Conservation (phyloP, 2,329 filamentous ascomycete species). For the Trichoderma afroharzianum region DNA sequence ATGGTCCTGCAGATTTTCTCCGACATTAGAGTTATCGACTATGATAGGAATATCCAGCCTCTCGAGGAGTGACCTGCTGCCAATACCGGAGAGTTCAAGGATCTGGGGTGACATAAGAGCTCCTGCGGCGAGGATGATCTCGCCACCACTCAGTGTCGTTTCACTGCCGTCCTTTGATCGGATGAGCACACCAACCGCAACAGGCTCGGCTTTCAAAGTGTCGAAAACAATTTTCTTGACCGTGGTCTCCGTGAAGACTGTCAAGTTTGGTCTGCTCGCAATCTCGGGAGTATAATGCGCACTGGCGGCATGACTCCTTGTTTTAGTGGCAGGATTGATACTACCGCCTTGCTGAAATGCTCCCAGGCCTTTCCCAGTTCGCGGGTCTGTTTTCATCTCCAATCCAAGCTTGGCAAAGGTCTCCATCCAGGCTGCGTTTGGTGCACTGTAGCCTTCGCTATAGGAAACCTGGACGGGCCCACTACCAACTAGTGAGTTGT, state of each 20-base stretch:
- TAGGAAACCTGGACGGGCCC: constrained; percentile 38
- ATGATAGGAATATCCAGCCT: constrained; percentile 31
- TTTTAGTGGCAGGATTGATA: constrained; percentile 31
- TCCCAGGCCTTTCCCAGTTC: constrained; percentile 29
- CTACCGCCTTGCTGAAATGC: constrained; percentile 32
- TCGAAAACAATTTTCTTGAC: constrained; percentile 33
- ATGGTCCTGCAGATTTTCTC: constrained; percentile 43
- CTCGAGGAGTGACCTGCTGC: constrained; percentile 29
- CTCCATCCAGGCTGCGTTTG: constrained; percentile 36
- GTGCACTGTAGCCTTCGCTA: constrained; percentile 31
- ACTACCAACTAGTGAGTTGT: constrained; percentile 30
- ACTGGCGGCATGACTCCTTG: constrained; percentile 31
- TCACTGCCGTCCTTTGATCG: constrained; percentile 26
- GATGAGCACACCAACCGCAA: constrained; percentile 34
- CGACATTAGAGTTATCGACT: constrained; percentile 36
- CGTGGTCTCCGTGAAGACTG: constrained; percentile 32
- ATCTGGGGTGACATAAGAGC: constrained; percentile 25
- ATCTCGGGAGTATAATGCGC: constrained; percentile 34
- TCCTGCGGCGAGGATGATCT: constrained; percentile 21
- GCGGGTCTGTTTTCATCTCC: constrained; percentile 32
- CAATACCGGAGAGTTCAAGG: constrained; percentile 35
- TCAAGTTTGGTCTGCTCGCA: constrained; percentile 32
- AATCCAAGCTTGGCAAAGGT: constrained; percentile 34
- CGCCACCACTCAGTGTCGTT: constrained; percentile 41
- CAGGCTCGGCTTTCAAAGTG: constrained; percentile 21